phyloP scores from a whole-genome alignment of 2,329 filamentous ascomycete genomes.

The Botrytis aclada region DNA sequence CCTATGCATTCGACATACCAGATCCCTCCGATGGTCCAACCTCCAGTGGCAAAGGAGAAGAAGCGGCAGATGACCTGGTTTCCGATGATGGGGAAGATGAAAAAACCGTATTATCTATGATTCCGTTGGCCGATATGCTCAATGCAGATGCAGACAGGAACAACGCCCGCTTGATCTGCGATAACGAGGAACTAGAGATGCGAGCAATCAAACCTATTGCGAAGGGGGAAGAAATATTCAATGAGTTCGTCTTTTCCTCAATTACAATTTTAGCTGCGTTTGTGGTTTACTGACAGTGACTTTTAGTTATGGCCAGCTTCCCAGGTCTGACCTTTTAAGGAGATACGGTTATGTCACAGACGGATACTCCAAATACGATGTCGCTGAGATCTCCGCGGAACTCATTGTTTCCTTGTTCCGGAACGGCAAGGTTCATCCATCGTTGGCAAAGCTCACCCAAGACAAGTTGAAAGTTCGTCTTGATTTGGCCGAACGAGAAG shows the following conservation, averaged over 20 bases:
- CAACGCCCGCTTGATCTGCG: conserved; percentile 49
- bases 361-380: conserved; percentile 62
- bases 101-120: conserved; percentile 56
- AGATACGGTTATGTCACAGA: conserved; percentile 67
- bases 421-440: conserved; percentile 16
- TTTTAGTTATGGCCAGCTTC: conserved; percentile 57
- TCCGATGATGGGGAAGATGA: conserved; percentile 47
- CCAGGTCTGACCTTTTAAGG: conserved; percentile 62
- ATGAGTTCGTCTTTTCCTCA: conserved; percentile 45
- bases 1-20: conserved; percentile 66
- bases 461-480: conserved; percentile 34
- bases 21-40: conserved; percentile 32
- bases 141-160: conserved; percentile 67
- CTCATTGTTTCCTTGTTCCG: conserved; percentile 42
- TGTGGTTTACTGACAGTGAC: not conserved
- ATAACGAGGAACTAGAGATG: conserved; percentile 54
- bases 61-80: conserved; percentile 46
- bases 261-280: not conserved
- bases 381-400: conserved; percentile 58
- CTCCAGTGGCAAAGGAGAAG: conserved; percentile 48
- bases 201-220: conserved; percentile 55
- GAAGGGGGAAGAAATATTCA: conserved; percentile 61
- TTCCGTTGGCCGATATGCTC: conserved; percentile 68
- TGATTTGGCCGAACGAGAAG: conserved; percentile 52
- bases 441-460: conserved; percentile 29